A percentile compares a stretch with the other conserved stretches of the same genome.
Conservation (phyloP, 2,329 filamentous ascomycete genomes). For the Trichothecium sympodiale region DNA sequence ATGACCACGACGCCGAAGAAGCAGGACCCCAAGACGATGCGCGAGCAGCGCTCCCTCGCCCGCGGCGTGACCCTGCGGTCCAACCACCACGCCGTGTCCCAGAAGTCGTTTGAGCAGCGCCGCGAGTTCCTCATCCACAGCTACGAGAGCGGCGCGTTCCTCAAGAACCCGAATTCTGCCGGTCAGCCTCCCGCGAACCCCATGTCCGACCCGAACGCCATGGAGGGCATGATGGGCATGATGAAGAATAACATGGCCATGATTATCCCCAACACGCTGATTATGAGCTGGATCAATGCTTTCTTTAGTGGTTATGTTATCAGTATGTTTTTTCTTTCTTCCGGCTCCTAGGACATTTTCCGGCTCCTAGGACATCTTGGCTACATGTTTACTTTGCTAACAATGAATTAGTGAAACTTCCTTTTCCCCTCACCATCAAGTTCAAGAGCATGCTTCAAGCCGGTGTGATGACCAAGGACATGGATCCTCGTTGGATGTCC, state of each 20-base stretch:
- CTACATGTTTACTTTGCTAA: neutral
- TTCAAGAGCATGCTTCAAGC: conserved; percentile 99
- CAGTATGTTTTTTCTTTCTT: conserved; percentile 40
- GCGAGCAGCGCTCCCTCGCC: conserved; percentile 76
- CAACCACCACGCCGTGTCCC: conserved; percentile 72
- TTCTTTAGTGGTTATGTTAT: conserved; percentile 99
- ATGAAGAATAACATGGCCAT: conserved; percentile 99
- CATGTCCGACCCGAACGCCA: conserved; percentile 86
- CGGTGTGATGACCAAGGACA: conserved; percentile 86
- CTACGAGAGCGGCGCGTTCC: conserved; percentile 75
- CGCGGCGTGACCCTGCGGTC: conserved; percentile 75
- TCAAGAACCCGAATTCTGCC: conserved; percentile 79
- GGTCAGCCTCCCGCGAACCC: conserved; percentile 87
- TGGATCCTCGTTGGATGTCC: conserved; percentile 97
- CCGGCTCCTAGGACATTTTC: neutral
- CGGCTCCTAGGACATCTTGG: neutral
- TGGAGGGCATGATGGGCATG: conserved; percentile 99
- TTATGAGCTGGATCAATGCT: conserved; percentile 99
- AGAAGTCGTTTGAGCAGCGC: conserved; percentile 64
- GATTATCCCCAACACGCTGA: conserved; percentile 97
- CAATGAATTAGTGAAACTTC: conserved; percentile 64
- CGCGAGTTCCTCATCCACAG: conserved; percentile 71
- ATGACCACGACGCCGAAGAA: conserved; percentile 80
- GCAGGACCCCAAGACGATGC: conserved; percentile 61
- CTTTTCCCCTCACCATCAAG: conserved; percentile 93